phyloP scores from a whole-genome alignment of 1,139 yeast species.

The Suhomyces bribrorum region DNA sequence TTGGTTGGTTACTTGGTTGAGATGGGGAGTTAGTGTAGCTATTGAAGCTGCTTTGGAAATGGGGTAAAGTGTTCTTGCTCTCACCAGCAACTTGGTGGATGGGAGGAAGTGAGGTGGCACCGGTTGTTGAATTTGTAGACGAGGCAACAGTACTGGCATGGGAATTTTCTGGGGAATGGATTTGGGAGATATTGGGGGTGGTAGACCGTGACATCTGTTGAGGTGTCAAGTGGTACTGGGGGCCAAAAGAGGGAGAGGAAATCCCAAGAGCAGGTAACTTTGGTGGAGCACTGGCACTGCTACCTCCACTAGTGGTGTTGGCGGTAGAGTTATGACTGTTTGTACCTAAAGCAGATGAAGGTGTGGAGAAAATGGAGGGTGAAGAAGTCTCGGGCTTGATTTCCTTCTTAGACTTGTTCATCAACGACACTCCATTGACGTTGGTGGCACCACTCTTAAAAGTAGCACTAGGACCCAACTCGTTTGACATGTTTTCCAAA shows the following conservation, averaged over 20 bases:
- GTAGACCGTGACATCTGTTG: conserved; percentile 12
- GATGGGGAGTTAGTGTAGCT: conserved; percentile 3
- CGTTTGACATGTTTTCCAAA: conserved; percentile 55
- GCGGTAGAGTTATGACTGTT: conserved; percentile 22
- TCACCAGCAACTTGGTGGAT: conserved; percentile 28
- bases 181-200: conserved; percentile 21
- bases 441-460: conserved; percentile 26
- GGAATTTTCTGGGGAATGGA: conserved; percentile 23
- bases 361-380: conserved; percentile 30
- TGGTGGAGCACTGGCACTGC: conserved; percentile 22
- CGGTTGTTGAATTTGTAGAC: neutral
- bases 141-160: conserved; percentile 11
- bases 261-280: conserved; percentile 35
- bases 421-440: conserved; percentile 32
- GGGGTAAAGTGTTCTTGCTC: conserved; percentile 13
- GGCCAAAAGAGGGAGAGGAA: conserved; percentile 47
- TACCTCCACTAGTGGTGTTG: too few relatives aligned
- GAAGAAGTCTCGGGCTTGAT: conserved; percentile 13
- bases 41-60: conserved; percentile 24
- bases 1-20: conserved; percentile 14
- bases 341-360: conserved; percentile 37
- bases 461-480: conserved; percentile 49
- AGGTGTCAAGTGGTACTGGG: conserved; percentile 36
- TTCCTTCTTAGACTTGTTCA: conserved; percentile 21
- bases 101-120: conserved; percentile 37